Evolutionary conservation across 768 basidiomycete species (phyloP), one percentile per base, ranked within the genome.

Genomic region (Zangia roseola): DNA sequence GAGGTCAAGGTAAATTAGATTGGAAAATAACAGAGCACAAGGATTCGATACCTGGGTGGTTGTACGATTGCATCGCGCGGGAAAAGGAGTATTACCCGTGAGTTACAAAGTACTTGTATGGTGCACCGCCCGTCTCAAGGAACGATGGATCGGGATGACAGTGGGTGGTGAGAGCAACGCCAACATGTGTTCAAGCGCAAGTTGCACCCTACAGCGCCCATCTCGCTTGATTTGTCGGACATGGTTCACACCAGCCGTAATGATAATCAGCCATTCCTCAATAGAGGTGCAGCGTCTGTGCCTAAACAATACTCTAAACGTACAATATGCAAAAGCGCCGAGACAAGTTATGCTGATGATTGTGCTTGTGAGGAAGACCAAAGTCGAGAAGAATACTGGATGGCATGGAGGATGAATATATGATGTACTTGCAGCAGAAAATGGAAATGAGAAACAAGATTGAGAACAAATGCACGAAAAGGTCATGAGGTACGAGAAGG

Each of bases 241-340:
- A 12, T 24, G 7, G 39, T 34, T 48, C 33, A 48, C 47, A 26
- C 6, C 26, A 43, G 34, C 25, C 39, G 16, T 9, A 23, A 16
- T 36, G 38, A 37, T 17, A 10, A 44, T 35, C 45, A 33, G 38
- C 51, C 55, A 40, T 40, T 31, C 44, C 39, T 45, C 9, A 13
- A 34, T 37, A 38, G 34, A 28, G 47, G 49, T 47, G 64, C 59
- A 54, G 54, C 43, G 47, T 23, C 39, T 37, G 45, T 46, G 35
- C 17, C 33, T 45, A 54, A 44, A 53, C 40, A 40, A 71, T 72
- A 75, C 56, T 62, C 64, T 69, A 74, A n/a, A 58, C 63, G 67
- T 80, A 79, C 76, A 79, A 64, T 62, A 62, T 76, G 73, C 74
- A 64, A 59, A 61, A 56, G 44, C 56, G 53, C 44, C 20, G 46